Conservation (phyloP, 495 filamentous ascomycete species). For the Filosporella fistucella region DNA sequence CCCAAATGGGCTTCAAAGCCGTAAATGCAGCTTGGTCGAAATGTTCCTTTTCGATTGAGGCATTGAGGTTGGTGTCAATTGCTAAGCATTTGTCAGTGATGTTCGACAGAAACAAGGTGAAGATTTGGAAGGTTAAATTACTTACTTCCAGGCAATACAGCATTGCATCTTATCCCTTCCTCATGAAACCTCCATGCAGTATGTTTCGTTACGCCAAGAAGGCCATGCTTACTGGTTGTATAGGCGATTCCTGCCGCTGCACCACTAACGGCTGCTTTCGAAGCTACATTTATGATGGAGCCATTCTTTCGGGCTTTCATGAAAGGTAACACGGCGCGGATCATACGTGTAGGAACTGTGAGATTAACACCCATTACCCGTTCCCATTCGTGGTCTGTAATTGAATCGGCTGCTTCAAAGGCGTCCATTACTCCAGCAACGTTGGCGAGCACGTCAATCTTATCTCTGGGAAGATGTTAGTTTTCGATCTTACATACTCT, state of each 20-base stretch:
- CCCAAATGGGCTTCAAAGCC: constrained; percentile 25
- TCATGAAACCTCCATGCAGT: constrained; percentile 37
- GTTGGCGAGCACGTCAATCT: constrained; percentile 36
- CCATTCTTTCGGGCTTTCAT: constrained; percentile 32
- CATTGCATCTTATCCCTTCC: constrained; percentile 33
- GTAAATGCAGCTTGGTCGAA: constrained; percentile 9
- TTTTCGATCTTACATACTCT: too few relatives aligned
- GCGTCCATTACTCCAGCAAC: constrained; percentile 36
- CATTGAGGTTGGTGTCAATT: constrained; percentile 8
- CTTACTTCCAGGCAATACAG: constrained; percentile 27
- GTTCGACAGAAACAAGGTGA: background rate
- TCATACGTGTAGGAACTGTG: constrained; percentile 33
- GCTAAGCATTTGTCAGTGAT: background rate
- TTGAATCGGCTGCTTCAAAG: constrained; percentile 27
- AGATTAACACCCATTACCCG: constrained; percentile 31
- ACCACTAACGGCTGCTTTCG: constrained; percentile 33
- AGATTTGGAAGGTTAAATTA: background rate
- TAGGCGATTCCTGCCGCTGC: constrained; percentile 36
- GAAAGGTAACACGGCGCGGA: constrained; percentile 30
- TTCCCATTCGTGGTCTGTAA: constrained; percentile 30
- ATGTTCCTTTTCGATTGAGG: constrained; percentile 1
- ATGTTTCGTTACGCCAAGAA: constrained; percentile 39
- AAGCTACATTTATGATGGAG: constrained; percentile 35
- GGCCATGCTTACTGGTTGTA: constrained; percentile 32
- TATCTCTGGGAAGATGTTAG: constrained; percentile 1